A percentile compares a stretch with the other conserved stretches of the same genome.
Conservation (phyloP, 768 basidiomycete species). For the Suillus subluteus region DNA sequence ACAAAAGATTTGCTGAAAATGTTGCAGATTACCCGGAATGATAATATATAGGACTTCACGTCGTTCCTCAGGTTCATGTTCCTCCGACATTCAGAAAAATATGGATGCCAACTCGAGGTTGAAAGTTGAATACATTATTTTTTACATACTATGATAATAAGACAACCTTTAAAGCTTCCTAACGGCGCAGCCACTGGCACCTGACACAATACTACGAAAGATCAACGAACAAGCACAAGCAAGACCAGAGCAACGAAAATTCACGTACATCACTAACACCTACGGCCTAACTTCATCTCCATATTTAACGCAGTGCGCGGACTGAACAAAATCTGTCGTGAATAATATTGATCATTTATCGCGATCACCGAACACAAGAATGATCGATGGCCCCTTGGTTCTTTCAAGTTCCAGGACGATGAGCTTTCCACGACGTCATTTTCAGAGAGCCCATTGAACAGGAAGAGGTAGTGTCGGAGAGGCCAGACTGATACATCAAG, state of each 20-base stretch:
- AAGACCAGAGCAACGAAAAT: neutral
- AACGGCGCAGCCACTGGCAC: neutral
- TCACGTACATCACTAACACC: neutral
- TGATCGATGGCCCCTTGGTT: neutral
- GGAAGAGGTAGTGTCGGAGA: slow-evolving; percentile 1
- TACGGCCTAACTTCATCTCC: neutral
- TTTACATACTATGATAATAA: too few species aligned
- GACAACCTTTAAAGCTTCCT: neutral
- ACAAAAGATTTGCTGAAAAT: too few species aligned
- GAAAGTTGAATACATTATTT: too few species aligned
- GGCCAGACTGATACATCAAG: neutral
- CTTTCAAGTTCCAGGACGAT: neutral
- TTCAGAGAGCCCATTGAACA: neutral
- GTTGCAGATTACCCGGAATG: too few species aligned
- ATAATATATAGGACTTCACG: too few species aligned
- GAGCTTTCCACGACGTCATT: neutral
- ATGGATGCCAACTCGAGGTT: too few species aligned
- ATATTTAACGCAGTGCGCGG: neutral
- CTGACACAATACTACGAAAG: neutral
- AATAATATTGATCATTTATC: neutral
- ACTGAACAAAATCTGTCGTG: neutral
- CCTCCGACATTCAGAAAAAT: too few species aligned
- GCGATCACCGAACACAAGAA: neutral
- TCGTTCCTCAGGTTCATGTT: too few species aligned
- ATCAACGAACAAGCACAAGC: neutral